Evolutionary conservation across 192 early-diverging fungal species (phyloP).

Genomic region (Backusella tarrabulga): DNA sequence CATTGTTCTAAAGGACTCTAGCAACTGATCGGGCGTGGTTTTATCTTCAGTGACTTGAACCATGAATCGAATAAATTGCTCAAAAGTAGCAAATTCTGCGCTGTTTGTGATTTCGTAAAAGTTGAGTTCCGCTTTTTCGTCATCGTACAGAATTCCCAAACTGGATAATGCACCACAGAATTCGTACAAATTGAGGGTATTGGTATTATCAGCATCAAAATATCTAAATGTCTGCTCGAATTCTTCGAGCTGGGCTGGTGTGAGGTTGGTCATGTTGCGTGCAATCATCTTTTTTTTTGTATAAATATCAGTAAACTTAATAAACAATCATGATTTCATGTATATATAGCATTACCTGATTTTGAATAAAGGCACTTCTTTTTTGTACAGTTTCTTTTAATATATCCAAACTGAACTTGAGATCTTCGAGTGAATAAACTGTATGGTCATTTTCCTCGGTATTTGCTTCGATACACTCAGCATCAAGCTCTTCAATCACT

Average conservation of each 20-base stretch:
- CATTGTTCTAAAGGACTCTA: conserved; percentile 82
- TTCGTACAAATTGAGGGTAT: conserved; percentile 73
- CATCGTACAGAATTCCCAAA: conserved; percentile 71
- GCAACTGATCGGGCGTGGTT: conserved; percentile 82
- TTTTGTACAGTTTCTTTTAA: conserved; percentile 78
- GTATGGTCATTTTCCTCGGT: conserved; percentile 95
- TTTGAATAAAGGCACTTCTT: conserved; percentile 88
- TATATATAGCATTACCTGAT: conserved; percentile 60
- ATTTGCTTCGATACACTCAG: conserved; percentile 76
- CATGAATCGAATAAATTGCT: conserved; percentile 88
- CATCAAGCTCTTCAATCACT: conserved; percentile 60
- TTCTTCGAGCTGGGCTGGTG: conserved; percentile 89
- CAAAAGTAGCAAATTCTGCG: conserved; percentile 72
- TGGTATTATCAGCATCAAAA: conserved; percentile 88
- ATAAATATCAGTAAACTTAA: background rate
- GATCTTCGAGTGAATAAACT: conserved; percentile 87
- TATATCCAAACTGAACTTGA: conserved; percentile 82
- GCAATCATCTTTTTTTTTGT: conserved; percentile 64
- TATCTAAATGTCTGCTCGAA: conserved; percentile 88
- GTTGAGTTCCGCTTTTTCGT: conserved; percentile 69
- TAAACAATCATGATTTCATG: background rate
- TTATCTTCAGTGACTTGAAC: conserved; percentile 87
- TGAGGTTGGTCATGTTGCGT: conserved; percentile 90
- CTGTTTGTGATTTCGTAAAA: conserved; percentile 65
- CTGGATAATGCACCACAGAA: conserved; percentile 87